Base-by-base conservation (phyloP, 2,329 filamentous ascomycete species). In the Colletotrichum sojae region DNA sequence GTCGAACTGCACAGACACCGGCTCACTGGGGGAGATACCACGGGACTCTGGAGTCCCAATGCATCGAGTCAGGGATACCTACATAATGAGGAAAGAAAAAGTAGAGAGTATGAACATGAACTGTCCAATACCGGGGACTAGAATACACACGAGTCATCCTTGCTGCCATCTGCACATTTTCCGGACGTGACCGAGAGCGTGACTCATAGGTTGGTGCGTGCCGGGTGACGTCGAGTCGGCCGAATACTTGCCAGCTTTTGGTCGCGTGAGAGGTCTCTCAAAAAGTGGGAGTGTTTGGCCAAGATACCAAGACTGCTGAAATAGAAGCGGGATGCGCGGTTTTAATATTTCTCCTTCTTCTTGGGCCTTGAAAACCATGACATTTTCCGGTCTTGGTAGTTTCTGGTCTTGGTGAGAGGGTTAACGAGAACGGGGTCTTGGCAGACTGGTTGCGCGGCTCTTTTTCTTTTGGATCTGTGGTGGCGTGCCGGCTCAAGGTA, bases 31-130 rank as follows among this genome's bases (percentile, higher is more conserved):
- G 60, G 48, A 54, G 13, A 58, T 64, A 48, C 60, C 46, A 58
- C 27, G 60, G 40, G 40, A 40, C 53, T 58, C 39, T n/a, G 16
- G n/a, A 58, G 39, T 36, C 27, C 20, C 36, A 46, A 46, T 18
- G 52, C 18, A 53, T 58, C 18, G 39, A 64, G 65, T 68, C 65
- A 52, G 52, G 52, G 45, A 40, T 64, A 57, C 8, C 39, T 64
- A 57, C 8, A 27, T 58, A 56, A 58, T 51, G n/a, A 39, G 39
- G 43, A n/a, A n/a, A 52, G 6, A 13, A 52, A 25, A 18, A 52
- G 10, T 25, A 52, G 48, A 51, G 10, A 25, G 20, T 10, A 27
- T 25, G 45, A 18, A 48, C 45, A 48, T 43, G 40, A 48, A 49
- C 27, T 39, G 15, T 20, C 18, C n/a, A 4, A 2, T n/a, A 46